phyloP scores from a whole-genome alignment of 1,139 yeast genomes.

The Debaryomyces fabryi region DNA sequence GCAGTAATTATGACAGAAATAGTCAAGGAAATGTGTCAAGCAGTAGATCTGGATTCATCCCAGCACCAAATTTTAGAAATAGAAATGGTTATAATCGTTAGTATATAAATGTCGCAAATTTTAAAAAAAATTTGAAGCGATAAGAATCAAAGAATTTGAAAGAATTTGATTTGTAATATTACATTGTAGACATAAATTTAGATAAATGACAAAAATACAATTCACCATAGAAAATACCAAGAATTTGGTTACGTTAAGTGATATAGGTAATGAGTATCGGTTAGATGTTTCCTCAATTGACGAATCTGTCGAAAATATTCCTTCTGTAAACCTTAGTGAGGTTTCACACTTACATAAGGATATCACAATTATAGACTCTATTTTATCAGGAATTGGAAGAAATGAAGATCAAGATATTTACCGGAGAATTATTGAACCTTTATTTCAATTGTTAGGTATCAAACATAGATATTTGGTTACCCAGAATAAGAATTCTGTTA shows the following conservation, averaged over 20 bases:
- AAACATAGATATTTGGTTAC: constrained; percentile 46
- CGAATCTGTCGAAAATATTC: not conserved
- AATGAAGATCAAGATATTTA: constrained; percentile 41
- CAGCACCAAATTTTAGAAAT: constrained; percentile 7
- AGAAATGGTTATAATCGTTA: constrained; percentile 24
- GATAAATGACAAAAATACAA: not conserved
- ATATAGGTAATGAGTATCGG: not conserved
- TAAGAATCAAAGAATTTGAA: not conserved
- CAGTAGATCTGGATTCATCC: constrained; percentile 10
- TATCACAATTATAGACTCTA: constrained; percentile 49
- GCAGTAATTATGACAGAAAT: constrained; percentile 3
- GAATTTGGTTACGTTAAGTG: not conserved
- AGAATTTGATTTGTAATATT: not conserved
- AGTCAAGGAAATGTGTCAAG: constrained; percentile 2
- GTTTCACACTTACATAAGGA: constrained; percentile 2
- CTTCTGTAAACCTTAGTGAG: not conserved
- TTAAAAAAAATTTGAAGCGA: not conserved
- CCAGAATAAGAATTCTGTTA: constrained; percentile 31
- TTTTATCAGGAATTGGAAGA: constrained; percentile 60
- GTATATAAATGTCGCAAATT: constrained; percentile 4
- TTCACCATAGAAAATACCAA: constrained; percentile 1
- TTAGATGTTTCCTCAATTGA: not conserved
- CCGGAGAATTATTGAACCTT: constrained; percentile 43
- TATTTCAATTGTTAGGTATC: constrained; percentile 40
- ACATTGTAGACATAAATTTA: not conserved